A percentile compares a stretch with the other conserved stretches of the same genome.
Conservation (phyloP, 179 eudicot genomes). For the Gypsophila paniculata region DNA sequence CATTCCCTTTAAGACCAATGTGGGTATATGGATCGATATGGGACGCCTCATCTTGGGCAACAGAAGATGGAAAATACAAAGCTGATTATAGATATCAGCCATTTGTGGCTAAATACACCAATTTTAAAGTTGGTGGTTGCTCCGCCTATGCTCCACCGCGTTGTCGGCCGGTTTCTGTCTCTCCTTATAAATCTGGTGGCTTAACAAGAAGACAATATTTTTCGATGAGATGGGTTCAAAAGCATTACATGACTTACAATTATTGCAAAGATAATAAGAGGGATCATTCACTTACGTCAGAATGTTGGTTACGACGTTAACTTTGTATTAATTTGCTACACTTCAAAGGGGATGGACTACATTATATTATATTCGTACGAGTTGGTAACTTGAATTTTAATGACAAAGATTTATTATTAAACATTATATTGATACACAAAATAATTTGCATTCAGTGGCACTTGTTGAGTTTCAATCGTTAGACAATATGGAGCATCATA, state of each 20-base stretch:
- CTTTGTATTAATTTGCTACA: neutral
- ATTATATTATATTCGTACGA: slow-evolving; percentile 1
- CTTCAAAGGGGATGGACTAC: neutral
- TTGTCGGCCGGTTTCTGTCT: slow-evolving; percentile 66
- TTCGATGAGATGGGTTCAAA: slow-evolving; percentile 84
- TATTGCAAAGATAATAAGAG: slow-evolving; percentile 70
- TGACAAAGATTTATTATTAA: too few species aligned
- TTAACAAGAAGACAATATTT: slow-evolving; percentile 45
- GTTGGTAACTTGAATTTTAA: too few species aligned
- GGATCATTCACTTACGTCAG: slow-evolving; percentile 80
- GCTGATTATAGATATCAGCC: slow-evolving; percentile 91
- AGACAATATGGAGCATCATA: too few species aligned
- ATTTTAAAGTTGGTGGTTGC: slow-evolving; percentile 75
- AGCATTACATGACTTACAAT: slow-evolving; percentile 53
- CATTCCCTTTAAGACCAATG: slow-evolving; percentile 90
- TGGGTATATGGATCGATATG: slow-evolving; percentile 95
- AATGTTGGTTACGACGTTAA: slow-evolving; percentile 39
- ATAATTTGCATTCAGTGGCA: too few species aligned
- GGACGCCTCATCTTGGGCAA: slow-evolving; percentile 99
- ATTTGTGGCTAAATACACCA: slow-evolving; percentile 61
- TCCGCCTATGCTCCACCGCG: slow-evolving; percentile 51
- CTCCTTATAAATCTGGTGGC: slow-evolving; percentile 56
- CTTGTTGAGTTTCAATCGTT: too few species aligned
- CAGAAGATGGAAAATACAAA: slow-evolving; percentile 88
- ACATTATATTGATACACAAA: too few species aligned